Conservation (phyloP, 148 eudicot genomes). For the Euryodendron excelsum region DNA sequence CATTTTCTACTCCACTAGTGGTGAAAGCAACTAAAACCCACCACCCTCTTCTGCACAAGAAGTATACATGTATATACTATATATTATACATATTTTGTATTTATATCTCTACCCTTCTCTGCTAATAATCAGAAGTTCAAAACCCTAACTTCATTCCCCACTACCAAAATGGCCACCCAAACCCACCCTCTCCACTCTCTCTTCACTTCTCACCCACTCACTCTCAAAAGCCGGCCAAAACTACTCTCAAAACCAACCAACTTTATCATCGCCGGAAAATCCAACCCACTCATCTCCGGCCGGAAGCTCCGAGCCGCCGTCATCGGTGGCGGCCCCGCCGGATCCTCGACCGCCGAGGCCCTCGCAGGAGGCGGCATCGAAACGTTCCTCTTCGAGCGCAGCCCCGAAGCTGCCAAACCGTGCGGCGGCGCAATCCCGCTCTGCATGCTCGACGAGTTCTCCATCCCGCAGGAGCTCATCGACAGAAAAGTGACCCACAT, state of each 20-base stretch:
- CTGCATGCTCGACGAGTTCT: slow-evolving; percentile 87
- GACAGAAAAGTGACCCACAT: slow-evolving; percentile 80
- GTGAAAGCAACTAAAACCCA: no score
- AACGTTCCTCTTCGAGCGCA: slow-evolving; percentile 82
- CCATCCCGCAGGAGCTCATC: slow-evolving; percentile 57
- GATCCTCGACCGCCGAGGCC: slow-evolving; percentile 80
- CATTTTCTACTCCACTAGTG: no score
- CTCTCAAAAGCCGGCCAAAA: slow-evolving; percentile 20
- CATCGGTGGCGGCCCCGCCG: slow-evolving; percentile 90
- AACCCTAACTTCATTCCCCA: neutral
- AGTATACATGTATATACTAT: no score
- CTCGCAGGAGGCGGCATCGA: slow-evolving; percentile 70
- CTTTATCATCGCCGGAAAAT: slow-evolving; percentile 18
- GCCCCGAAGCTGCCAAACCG: slow-evolving; percentile 69
- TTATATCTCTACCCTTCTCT: neutral
- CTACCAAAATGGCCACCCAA: slow-evolving; percentile 35
- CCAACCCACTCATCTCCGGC: slow-evolving; percentile 24
- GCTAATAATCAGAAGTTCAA: neutral
- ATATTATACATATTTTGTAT: no score
- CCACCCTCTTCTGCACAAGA: no score
- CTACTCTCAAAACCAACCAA: slow-evolving; percentile 8
- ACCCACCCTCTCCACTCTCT: slow-evolving; percentile 39
- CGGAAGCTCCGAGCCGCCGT: slow-evolving; percentile 70
- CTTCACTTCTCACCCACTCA: no score
- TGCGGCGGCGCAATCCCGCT: slow-evolving; percentile 96